Evolutionary conservation across 2,329 filamentous ascomycete species (phyloP).

Genomic region (Colletotrichum costaricense): DNA sequence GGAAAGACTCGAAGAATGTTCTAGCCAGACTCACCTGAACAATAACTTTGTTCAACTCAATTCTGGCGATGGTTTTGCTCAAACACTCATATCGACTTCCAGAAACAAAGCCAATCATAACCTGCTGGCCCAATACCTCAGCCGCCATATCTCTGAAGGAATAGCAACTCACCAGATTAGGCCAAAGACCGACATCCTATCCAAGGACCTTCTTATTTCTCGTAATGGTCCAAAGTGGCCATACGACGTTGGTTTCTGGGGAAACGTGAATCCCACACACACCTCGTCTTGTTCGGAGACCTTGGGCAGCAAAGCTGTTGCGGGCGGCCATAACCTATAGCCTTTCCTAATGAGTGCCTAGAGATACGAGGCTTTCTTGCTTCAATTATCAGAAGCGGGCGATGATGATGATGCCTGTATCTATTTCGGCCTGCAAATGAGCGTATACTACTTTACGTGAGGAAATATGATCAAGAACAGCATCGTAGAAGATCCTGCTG

Average conservation of each 20-base stretch:
- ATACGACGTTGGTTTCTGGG: slow-evolving; percentile 44
- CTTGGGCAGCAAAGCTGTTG: slow-evolving; percentile 50
- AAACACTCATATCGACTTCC: slow-evolving; percentile 52
- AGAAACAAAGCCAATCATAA: slow-evolving; percentile 50
- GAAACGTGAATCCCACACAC: slow-evolving; percentile 46
- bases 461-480: slow-evolving; percentile 63
- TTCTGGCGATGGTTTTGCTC: slow-evolving; percentile 50
- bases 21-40: slow-evolving; percentile 48
- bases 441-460: slow-evolving; percentile 47
- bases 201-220: slow-evolving; percentile 48
- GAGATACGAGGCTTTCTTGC: slow-evolving; percentile 52
- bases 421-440: slow-evolving; percentile 57
- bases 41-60: slow-evolving; percentile 53
- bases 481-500: slow-evolving; percentile 64
- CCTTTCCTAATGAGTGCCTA: slow-evolving; percentile 63
- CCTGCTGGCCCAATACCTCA: slow-evolving; percentile 47
- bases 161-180: slow-evolving; percentile 52
- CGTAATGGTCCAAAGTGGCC: slow-evolving; percentile 48
- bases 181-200: slow-evolving; percentile 44
- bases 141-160: slow-evolving; percentile 41
- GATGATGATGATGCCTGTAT: slow-evolving; percentile 43
- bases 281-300: slow-evolving; percentile 50
- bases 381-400: slow-evolving; percentile 45
- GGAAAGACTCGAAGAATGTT: neutral
- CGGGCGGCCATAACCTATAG: slow-evolving; percentile 49